Conservation (phyloP, 441 rosid species). For the Populus hybrid region DNA sequence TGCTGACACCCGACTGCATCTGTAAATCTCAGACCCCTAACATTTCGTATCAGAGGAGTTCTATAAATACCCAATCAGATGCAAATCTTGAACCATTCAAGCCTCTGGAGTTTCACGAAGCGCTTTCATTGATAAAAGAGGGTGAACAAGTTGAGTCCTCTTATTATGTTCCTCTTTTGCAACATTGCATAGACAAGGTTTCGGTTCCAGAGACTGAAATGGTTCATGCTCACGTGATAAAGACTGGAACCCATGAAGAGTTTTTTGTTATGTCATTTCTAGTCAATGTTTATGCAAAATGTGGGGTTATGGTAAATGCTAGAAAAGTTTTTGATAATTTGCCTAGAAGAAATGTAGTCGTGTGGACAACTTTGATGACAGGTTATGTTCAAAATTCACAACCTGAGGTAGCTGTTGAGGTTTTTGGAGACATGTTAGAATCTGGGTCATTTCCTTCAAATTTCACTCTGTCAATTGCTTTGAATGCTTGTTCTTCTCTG, state of each 20-base stretch:
- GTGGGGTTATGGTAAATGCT: conserved; percentile 38
- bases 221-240: conserved; percentile 46
- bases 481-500: conserved; percentile 45
- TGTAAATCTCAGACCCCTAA: conserved; percentile 24
- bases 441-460: conserved; percentile 36
- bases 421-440: conserved; percentile 36
- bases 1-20: conserved; percentile 15
- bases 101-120: conserved; percentile 34
- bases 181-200: conserved; percentile 40
- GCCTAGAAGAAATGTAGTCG: conserved; percentile 29
- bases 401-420: conserved; percentile 36
- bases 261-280: conserved; percentile 37
- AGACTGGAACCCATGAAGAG: conserved; percentile 37
- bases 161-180: conserved; percentile 41
- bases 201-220: conserved; percentile 29
- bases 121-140: conserved; percentile 31
- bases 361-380: conserved; percentile 48
- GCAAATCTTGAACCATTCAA: conserved; percentile 18
- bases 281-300: conserved; percentile 46
- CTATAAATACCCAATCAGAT: conserved; percentile 23
- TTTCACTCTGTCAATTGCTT: conserved; percentile 38
- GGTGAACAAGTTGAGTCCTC: conserved; percentile 18
- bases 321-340: conserved; percentile 32
- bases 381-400: conserved; percentile 45
- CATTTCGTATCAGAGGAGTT: conserved; percentile 28